Evolutionary conservation across 441 rosid genomes (phyloP), one percentile per base, ranked within the genome.

Genomic region (Erodium texanum): DNA sequence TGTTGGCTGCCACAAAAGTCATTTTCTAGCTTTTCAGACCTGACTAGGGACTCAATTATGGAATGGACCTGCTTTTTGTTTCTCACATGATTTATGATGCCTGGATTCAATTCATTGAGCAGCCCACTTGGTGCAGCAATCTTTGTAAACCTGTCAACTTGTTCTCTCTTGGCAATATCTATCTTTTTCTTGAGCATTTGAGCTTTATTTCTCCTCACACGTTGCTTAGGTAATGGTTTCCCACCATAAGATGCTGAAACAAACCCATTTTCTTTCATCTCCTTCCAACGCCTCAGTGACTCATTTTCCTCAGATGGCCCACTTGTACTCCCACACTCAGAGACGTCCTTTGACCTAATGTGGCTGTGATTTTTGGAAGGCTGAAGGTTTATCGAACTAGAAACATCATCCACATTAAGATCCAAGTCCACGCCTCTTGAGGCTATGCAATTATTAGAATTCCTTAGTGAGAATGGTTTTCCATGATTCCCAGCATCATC

Each of bases 41-140:
- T 79, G 24, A 73, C 74, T 1, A 78, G 48, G 8, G 75, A 74
- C 71, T 62, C 68, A 2, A 79, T 70, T 48, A 76, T 70, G 1
- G 77, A 70, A 73, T 50, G 71, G 18, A 79, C 79, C 38, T 79
- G 77, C 64, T 71, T 43, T 22, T 73, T 71, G 64, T 59, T 75
- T 56, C 82, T 76, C 11, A 79, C 72, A 22, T 70, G 79, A 67
- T 67, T 76, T 73, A 79, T 73, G 52, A 79, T 79, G n/a, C 82
- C 79, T 0, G 79, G 82, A 23, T 75, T 76, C 16, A 79, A 45
- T 43, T 66, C 65, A 66, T 70, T 68, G 23, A 79, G 77, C 66
- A 79, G 68, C 66, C 82, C 82, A 71, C 75, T 73, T 0, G 82
- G 77, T 9, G 82, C 77, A 54, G 77, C 79, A 41, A 70, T 56